Conservation (phyloP, 495 filamentous ascomycete genomes). For the Tuber indicum region DNA sequence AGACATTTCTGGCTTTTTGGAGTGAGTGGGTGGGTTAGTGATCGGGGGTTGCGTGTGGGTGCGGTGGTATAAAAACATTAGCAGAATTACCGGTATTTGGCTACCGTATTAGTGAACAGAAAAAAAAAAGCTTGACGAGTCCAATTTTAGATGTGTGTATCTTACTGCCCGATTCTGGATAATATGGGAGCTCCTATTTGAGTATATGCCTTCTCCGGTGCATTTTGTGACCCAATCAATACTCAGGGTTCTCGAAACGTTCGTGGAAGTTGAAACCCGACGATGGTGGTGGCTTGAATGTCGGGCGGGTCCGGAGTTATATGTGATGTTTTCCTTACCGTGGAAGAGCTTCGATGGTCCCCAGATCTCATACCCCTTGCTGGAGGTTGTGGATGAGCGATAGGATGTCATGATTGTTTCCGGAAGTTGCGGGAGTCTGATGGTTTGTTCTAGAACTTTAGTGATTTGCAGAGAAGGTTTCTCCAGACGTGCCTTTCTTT, state of each 20-base stretch:
- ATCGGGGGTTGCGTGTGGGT: neutral
- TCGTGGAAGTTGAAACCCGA: neutral
- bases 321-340: neutral
- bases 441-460: too few relatives aligned
- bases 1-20: neutral
- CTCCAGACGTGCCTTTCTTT: too few relatives aligned
- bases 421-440: too few relatives aligned
- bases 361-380: too few relatives aligned
- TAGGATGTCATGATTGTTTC: too few relatives aligned
- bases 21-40: neutral
- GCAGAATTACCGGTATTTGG: neutral
- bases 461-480: too few relatives aligned
- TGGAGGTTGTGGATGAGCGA: too few relatives aligned
- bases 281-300: neutral
- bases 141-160: neutral
- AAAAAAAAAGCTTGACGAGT: neutral
- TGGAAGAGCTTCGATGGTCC: neutral
- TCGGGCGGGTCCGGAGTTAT: neutral
- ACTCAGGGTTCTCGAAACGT: neutral
- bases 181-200: neutral
- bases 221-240: neutral
- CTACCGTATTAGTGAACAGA: neutral
- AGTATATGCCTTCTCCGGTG: neutral
- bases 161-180: neutral
- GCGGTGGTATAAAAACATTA: too few relatives aligned